These are phyloP conservation scores for Phytophthora pistaciae DNA, from an alignment of 352 stramenopile genomes.

Conservation along the genomic window DNA sequence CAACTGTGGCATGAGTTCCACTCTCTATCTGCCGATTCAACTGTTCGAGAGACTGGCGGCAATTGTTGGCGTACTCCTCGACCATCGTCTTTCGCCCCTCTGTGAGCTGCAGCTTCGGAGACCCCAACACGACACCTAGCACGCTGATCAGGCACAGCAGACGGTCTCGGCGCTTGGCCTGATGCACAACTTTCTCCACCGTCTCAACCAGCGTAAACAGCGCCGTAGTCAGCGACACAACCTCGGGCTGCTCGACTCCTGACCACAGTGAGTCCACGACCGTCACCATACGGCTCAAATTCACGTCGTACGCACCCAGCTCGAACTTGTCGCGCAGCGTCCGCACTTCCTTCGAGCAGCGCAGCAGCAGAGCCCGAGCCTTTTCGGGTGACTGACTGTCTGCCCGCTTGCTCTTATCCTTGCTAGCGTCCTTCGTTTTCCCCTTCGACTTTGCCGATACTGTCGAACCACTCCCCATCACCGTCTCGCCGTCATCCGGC, in stretches of 20 bases:
- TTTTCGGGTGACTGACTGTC: conserved; percentile 29
- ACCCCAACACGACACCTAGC: conserved; percentile 42
- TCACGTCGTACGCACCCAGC: conserved; percentile 46
- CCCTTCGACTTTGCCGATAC: conserved; percentile 3
- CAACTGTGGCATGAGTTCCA: neutral
- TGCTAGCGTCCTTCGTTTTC: neutral
- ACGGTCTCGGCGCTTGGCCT: conserved; percentile 49
- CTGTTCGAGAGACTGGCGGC: conserved; percentile 47
- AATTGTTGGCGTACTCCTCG: conserved; percentile 58
- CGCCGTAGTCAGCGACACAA: conserved; percentile 39
- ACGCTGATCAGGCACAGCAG: conserved; percentile 61
- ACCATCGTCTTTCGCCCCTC: conserved; percentile 39
- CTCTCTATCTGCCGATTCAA: conserved; percentile 26
- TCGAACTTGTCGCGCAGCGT: conserved; percentile 52
- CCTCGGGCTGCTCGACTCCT: conserved; percentile 43
- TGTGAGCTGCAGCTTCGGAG: conserved; percentile 38
- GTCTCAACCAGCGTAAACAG: conserved; percentile 58
- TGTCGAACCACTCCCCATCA: neutral
- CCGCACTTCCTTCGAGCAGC: conserved; percentile 40
- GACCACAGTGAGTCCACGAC: conserved; percentile 56
- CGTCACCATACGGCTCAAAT: conserved; percentile 54
- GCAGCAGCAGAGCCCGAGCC: conserved; percentile 35
- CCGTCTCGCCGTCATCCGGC: conserved; percentile 23
- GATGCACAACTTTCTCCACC: conserved; percentile 47
- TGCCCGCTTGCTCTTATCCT: conserved; percentile 11